Conservation (phyloP, 768 basidiomycete species). For the Melanogaster broomeanus region DNA sequence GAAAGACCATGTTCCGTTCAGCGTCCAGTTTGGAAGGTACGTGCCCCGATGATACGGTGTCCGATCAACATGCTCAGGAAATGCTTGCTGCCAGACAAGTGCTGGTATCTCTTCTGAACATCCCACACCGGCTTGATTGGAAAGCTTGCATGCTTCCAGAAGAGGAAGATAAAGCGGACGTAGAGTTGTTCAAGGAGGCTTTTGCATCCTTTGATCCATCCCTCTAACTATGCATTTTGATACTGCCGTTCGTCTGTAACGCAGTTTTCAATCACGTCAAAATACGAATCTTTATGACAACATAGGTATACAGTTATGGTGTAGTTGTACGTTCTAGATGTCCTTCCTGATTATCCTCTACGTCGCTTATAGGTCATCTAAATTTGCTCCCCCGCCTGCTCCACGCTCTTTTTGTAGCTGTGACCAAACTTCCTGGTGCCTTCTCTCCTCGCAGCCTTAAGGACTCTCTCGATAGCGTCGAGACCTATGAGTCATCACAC, state of each 20-base stretch:
- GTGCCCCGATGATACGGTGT: not conserved
- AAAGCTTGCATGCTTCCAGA: conserved; percentile 82
- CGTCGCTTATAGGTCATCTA: conserved; percentile 8
- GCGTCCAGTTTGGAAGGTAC: conserved; percentile 93
- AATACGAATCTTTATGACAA: not conserved
- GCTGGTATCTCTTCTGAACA: conserved; percentile 71
- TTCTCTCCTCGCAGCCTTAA: conserved; percentile 66
- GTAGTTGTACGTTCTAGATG: not conserved
- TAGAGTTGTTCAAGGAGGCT: conserved; percentile 77
- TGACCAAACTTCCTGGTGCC: conserved; percentile 69
- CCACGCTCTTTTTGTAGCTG: conserved; percentile 63
- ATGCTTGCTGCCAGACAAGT: conserved; percentile 62
- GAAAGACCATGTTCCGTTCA: conserved; percentile 75
- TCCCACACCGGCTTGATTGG: conserved; percentile 87
- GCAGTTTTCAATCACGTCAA: not conserved
- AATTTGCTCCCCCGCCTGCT: conserved; percentile 31
- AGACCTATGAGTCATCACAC: conserved; percentile 48
- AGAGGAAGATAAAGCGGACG: conserved; percentile 85
- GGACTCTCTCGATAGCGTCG: conserved; percentile 81
- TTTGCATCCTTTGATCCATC: conserved; percentile 75
- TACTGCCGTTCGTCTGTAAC: not conserved
- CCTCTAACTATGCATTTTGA: conserved; percentile 13
- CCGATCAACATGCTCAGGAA: not conserved
- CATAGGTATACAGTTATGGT: not conserved
- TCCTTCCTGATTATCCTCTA: not conserved